Evolutionary conservation across 352 stramenopile species (phyloP).

Genomic region (Aphanomyces stellatus): DNA sequence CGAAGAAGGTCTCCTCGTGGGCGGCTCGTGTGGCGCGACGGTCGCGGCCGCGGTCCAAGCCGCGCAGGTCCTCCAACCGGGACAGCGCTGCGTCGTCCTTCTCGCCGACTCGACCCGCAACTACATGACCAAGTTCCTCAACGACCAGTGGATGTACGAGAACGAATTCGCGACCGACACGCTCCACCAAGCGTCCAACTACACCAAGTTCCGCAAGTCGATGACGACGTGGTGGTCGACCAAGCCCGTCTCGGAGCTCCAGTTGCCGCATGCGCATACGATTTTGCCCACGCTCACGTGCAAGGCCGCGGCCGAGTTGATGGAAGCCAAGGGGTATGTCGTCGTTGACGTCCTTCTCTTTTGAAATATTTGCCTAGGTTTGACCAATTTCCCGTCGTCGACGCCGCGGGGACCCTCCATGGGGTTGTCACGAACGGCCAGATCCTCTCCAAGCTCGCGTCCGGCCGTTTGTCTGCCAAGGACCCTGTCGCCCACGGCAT

Average conservation of each 20-base stretch:
- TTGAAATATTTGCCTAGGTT: slow-evolving; percentile 22
- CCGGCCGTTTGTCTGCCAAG: slow-evolving; percentile 68
- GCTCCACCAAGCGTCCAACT: slow-evolving; percentile 63
- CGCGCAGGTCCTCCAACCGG: slow-evolving; percentile 62
- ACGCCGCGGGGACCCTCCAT: slow-evolving; percentile 60
- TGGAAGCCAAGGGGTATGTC: slow-evolving; percentile 81
- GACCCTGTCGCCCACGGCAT: slow-evolving; percentile 83
- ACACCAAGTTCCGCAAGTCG: slow-evolving; percentile 51
- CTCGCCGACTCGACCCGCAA: slow-evolving; percentile 93
- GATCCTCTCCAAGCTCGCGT: slow-evolving; percentile 86
- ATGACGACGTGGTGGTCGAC: slow-evolving; percentile 89
- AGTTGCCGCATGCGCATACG: slow-evolving; percentile 74
- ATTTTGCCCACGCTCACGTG: slow-evolving; percentile 78
- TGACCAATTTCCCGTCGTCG: slow-evolving; percentile 66
- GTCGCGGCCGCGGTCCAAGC: slow-evolving; percentile 76
- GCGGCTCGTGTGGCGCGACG: slow-evolving; percentile 86
- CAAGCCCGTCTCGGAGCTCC: slow-evolving; percentile 72
- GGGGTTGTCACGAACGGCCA: slow-evolving; percentile 96
- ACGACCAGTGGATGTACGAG: slow-evolving; percentile 90
- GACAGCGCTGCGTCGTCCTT: slow-evolving; percentile 91
- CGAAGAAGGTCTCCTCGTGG: slow-evolving; percentile 91
- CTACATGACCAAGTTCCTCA: slow-evolving; percentile 97
- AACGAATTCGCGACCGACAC: slow-evolving; percentile 63
- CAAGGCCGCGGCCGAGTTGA: slow-evolving; percentile 87
- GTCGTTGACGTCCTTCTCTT: not conserved